phyloP scores from a whole-genome alignment of 768 basidiomycete species.

The Agaricus bisporus region DNA sequence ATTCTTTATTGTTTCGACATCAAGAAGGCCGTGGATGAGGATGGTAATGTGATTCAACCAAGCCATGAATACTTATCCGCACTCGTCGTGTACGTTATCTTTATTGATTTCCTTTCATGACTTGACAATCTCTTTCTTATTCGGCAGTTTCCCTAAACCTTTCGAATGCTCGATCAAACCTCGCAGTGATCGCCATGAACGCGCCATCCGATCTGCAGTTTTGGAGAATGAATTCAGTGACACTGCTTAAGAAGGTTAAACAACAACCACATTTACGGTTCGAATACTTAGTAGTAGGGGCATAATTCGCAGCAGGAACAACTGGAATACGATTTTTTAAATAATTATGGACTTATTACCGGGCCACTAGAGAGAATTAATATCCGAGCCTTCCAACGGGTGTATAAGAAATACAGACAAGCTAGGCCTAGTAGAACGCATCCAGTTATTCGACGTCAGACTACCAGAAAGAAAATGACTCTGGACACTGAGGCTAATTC shows the following conservation, averaged over 20 bases:
- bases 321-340: too few species aligned
- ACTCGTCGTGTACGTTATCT: slow-evolving; percentile 14
- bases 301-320: neutral
- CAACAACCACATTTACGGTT: neutral
- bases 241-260: too few species aligned
- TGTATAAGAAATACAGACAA: too few species aligned
- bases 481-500: too few species aligned
- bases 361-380: too few species aligned
- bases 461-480: too few species aligned
- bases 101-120: neutral
- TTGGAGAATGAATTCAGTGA: slow-evolving; percentile 5
- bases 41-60: slow-evolving; percentile 6
- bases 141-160: slow-evolving; percentile 14
- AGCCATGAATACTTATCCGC: slow-evolving; percentile 13
- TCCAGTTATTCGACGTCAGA: too few species aligned
- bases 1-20: slow-evolving; percentile 19
- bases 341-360: too few species aligned
- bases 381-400: too few species aligned
- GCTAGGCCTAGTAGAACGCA: too few species aligned
- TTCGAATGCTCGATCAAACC: slow-evolving; percentile 16
- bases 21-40: slow-evolving; percentile 18
- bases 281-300: too few species aligned
- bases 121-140: neutral
- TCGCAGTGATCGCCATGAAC: slow-evolving; percentile 14
- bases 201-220: slow-evolving; percentile 13